phyloP scores from a whole-genome alignment of 176 grass and related monocot genomes.

The Cenchrus purpureus region DNA sequence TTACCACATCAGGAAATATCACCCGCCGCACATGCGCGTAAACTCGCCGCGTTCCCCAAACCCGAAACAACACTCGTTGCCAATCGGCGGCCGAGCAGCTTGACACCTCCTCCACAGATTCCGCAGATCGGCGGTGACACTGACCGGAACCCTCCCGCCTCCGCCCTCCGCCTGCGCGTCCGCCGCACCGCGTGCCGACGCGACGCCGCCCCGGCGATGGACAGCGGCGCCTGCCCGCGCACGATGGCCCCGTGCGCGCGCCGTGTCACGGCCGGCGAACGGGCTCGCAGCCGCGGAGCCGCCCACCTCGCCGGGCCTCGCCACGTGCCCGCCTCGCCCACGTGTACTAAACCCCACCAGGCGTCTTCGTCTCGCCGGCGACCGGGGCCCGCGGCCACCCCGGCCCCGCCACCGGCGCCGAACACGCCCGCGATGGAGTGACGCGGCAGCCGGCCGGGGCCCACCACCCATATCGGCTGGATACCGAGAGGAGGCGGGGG shows the following conservation, averaged over 20 bases:
- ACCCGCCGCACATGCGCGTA: not conserved
- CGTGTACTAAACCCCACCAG: not conserved
- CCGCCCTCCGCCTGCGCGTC: not conserved
- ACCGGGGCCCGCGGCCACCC: not conserved
- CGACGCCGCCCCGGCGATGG: not conserved
- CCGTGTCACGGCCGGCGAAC: slow-evolving; percentile 3
- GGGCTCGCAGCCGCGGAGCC: not conserved
- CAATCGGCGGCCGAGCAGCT: too few relatives aligned
- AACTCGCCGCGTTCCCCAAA: not conserved
- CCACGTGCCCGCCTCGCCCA: not conserved
- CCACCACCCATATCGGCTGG: not conserved
- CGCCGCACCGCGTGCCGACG: not conserved
- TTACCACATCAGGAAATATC: not conserved
- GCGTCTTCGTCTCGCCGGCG: not conserved
- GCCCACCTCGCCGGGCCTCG: not conserved
- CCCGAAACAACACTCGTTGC: not conserved
- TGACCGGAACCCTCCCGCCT: too few relatives aligned
- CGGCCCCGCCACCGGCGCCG: not conserved
- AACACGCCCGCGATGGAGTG: not conserved
- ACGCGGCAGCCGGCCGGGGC: not conserved
- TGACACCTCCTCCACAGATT: too few relatives aligned
- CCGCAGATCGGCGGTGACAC: too few relatives aligned
- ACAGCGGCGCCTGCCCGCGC: slow-evolving; percentile 20
- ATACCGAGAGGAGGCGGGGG: too few relatives aligned
- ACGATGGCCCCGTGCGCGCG: not conserved